Conservation (phyloP, 352 stramenopile genomes). For the Pythium dissimile region DNA sequence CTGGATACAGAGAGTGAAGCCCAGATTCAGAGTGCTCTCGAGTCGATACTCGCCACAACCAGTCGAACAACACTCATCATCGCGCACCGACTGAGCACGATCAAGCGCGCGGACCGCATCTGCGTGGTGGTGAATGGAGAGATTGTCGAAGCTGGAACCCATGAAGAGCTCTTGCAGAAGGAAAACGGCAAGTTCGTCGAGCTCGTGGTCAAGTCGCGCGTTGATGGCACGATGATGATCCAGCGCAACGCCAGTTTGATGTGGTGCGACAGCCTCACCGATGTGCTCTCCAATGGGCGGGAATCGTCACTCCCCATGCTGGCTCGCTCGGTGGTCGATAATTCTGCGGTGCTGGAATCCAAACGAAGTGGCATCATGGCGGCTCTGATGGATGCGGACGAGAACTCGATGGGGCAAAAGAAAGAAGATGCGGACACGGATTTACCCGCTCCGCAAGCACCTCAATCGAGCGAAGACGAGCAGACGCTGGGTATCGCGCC, state of each 20-base stretch:
- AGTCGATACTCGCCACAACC: slow-evolving; percentile 34
- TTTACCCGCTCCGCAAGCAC: neutral
- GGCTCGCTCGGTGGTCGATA: neutral
- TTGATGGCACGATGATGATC: neutral
- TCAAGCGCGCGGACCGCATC: slow-evolving; percentile 33
- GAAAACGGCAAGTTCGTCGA: slow-evolving; percentile 18
- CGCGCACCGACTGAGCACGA: slow-evolving; percentile 35
- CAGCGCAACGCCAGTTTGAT: slow-evolving; percentile 23
- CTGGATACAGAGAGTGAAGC: slow-evolving; percentile 73
- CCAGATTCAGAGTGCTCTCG: slow-evolving; percentile 55
- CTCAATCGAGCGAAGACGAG: neutral
- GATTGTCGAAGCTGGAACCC: slow-evolving; percentile 20
- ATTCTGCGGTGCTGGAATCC: neutral
- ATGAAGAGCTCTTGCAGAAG: slow-evolving; percentile 16
- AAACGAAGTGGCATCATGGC: slow-evolving; percentile 3
- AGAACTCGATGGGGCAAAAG: too few relatives aligned
- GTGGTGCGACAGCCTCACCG: slow-evolving; percentile 19
- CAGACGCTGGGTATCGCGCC: neutral
- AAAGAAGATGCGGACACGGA: too few relatives aligned
- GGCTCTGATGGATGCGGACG: neutral
- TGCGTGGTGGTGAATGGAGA: slow-evolving; percentile 26
- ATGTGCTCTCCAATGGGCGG: slow-evolving; percentile 7
- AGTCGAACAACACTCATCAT: slow-evolving; percentile 37
- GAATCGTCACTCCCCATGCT: slow-evolving; percentile 20
- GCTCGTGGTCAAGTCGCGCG: slow-evolving; percentile 11